Base-by-base conservation (phyloP, 2,329 filamentous ascomycete species). In the Ophiostoma quercus region DNA sequence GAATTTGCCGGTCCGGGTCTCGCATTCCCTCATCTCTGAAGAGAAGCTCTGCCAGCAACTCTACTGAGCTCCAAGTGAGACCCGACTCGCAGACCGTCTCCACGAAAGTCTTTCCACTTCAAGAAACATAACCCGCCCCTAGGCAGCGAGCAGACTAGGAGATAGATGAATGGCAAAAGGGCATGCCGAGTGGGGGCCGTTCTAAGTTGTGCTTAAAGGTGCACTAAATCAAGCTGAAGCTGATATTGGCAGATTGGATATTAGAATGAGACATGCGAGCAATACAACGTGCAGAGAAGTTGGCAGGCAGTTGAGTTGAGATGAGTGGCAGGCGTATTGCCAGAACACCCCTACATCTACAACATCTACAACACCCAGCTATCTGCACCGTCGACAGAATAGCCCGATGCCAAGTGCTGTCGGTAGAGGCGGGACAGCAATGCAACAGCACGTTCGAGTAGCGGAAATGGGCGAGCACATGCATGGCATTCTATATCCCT, bases 121-220 rank as follows among this genome's bases (percentile, higher is more conserved):
- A 43, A 37, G 25, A 67, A 67, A 47, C 39, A 51, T 67, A 67
- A 9, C 25, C 66, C 67, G 16, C 22, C 67, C 19, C 47, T 51
- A 68, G 51, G 51, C 57, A 62, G 57, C n/a, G 39, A 41, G 39
- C 39, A 25, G 25, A 47, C 43, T 47, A 47, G 43, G 43, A 47
- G 43, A 47, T 19, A 16, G 43, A 47, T 19, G 43, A n/a, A 47
- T 47, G 37, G 29, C n/a, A 60, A 37, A 68, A 32, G 37, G 29
- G 51, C 51, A 57, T 29, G n/a, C 22, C 22, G 51, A 41, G 62
- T n/a, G 37, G 62, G 57, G 57, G 57, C 25, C 12, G 25, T 62
- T 62, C 1, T 62, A 4, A 32, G 34, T 34, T 34, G 34, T 34
- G 25, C 22, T 7, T 32, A 62, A 57, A 22, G 16, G 51, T 22